Base-by-base conservation (phyloP, 1,284 basidiomycete genomes). In the Boletus mariae region DNA sequence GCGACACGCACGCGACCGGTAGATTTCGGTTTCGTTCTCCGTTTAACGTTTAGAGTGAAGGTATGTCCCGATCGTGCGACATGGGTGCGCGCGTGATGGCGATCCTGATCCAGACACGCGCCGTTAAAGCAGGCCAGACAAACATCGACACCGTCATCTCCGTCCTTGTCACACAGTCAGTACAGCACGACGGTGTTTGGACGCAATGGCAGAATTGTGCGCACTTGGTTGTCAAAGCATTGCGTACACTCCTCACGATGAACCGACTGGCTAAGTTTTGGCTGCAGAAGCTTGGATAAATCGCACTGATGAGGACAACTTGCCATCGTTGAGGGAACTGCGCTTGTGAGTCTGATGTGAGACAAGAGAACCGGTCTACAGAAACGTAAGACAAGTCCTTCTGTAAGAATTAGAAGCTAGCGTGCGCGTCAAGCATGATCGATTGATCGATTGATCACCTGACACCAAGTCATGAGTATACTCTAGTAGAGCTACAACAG, bases 61-160 rank as follows among this genome's bases (percentile, higher is more conserved):
- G 75, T 60, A 68, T 99, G 96, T 0, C 82, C 82, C 0, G 83
- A 82, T 75, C 86, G 87, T 57, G 80, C 71, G 37, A 75, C 77
- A 69, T 97, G 94, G 0, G 80, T 80, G 11, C 74, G 75, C 1
- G 90, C 87, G 66, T 96, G 94, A 50, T 84, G 79, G 28, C 84
- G 75, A 45, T 80, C 73, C 3, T 71, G 65, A 64, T 80, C 77
- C 4, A 87, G 71, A 65, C 94, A 97, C 6, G 86, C 91, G 12
- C 95, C 95, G 62, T 97, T 98, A 79, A 96, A 99, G 75, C 97
- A 99, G 25, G 72, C 71, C 51, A 99, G 75, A 70, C 96, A 99
- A 47, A 98, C 90, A 59, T 98, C 87, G 54, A 98, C 77, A 11
- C 96, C 96, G 12, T 78, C 71, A 0, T 83, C 78, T 13, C 74